phyloP scores from a whole-genome alignment of 1,284 basidiomycete genomes.

The Puccinia hordei region DNA sequence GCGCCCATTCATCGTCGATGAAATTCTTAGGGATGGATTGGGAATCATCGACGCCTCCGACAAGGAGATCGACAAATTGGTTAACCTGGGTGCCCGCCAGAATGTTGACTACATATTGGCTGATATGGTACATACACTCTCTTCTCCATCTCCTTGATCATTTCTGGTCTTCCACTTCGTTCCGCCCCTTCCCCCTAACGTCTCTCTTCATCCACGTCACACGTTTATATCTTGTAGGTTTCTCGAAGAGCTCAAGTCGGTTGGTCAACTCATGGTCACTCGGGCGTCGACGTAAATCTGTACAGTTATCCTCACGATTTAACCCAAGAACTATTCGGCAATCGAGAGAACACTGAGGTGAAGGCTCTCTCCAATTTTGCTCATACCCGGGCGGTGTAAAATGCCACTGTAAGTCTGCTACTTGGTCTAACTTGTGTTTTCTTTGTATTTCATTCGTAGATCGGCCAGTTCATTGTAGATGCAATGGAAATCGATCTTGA shows the following conservation, averaged over 20 bases:
- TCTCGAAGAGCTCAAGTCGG: constrained; percentile 60
- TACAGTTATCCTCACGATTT: constrained; percentile 58
- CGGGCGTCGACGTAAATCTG: constrained; percentile 61
- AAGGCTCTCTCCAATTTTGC: constrained; percentile 41
- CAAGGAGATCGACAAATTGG: constrained; percentile 56
- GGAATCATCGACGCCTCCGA: constrained; percentile 56
- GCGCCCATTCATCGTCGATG: constrained; percentile 52
- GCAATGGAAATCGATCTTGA: constrained; percentile 56
- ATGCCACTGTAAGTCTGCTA: neutral
- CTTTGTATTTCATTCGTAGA: constrained; percentile 51
- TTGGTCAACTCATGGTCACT: constrained; percentile 61
- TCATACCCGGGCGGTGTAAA: neutral
- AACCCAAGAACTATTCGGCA: constrained; percentile 56
- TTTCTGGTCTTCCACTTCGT: constrained; percentile 20
- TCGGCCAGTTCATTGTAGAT: constrained; percentile 56
- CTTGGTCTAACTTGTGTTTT: constrained; percentile 12
- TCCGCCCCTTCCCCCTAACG: neutral
- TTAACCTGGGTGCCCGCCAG: constrained; percentile 26
- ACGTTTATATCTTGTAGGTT: constrained; percentile 46
- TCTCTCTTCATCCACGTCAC: neutral
- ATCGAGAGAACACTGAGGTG: constrained; percentile 60
- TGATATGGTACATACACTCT: constrained; percentile 53
- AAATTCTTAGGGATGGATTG: constrained; percentile 55
- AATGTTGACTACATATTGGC: constrained; percentile 53
- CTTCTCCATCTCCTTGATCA: constrained; percentile 33